Evolutionary conservation across 495 filamentous ascomycete genomes (phyloP), one percentile per base, ranked within the genome.

Genomic region (Aspergillus campestris): DNA sequence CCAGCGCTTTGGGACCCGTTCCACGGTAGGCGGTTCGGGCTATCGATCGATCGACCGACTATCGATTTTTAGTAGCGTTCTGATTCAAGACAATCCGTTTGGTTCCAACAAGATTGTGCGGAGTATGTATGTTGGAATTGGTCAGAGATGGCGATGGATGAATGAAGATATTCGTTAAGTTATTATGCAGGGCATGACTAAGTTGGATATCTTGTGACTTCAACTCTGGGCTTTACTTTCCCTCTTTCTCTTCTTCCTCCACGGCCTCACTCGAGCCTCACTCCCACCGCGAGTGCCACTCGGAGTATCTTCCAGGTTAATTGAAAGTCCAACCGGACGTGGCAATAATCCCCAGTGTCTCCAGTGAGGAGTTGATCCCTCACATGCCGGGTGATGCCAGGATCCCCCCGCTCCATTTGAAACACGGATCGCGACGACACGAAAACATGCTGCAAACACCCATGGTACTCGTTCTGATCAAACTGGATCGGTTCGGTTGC

Each of bases 41-140:
- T 46, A 51, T 51, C 43, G 49, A 46, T 51, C 49, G 43, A 51
- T 47, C 49, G 39, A 35, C 39, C 31, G 42, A 51, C 49, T 51
- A 51, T 51, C 44, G 49, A 38, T 38, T 47, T 45, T 47, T 28
- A 40, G 31, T 33, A 32, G 12, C 15, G 35, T 10, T 12, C 12
- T 32, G 36, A 28, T 12, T 7, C 18, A 11, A 27, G 4, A 34
- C 15, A n/a, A 9, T 28, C 39, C 11, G 27, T 29, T 42, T 14
- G n/a, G 34, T 11, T 39, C 18, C 18, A 24, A 2, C 18, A 24
- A 24, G 18, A 4, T 24, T 24, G 18, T 24, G 4, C 4, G 18
- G 4, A 24, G 18, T 24, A 24, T 24, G 4, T 1, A 24, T 4
- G 1, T 24, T 24, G 18, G 4, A 24, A 24, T 24, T 24, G 18